Base-by-base conservation (phyloP, 2,329 filamentous ascomycete genomes). In the Ceratocystis destructans region DNA sequence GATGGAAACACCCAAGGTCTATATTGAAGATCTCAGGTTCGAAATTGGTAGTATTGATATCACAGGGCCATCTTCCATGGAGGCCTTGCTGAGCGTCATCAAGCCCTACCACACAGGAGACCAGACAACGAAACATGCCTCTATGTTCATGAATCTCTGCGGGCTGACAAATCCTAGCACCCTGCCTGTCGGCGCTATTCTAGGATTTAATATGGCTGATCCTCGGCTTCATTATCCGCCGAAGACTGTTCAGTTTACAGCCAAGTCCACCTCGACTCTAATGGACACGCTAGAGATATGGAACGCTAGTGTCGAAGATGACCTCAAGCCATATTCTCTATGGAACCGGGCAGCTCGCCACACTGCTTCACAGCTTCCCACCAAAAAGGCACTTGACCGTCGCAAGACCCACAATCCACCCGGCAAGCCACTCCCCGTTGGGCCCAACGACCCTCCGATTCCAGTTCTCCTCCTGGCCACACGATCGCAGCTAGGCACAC, bases 171-270 rank as follows among this genome's bases (percentile, higher is more conserved):
- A 90, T 71, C 82, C 88, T 1, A 82, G 86, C 0, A 80, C 85
- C 1, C 77, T 96, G 1, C 90, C 92, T 3, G 73, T 79, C 20
- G 87, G 88, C 64, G 81, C 87, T 1, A 73, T 94, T 2, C 77
- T 97, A 2, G 80, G 83, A 0, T 94, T 97, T 73, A 80, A 84
- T 1, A 79, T 88, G 2, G 80, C 85, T 64, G 94, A 99, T 72
- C 91, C 93, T 37, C 86, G 93, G 7, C 80, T 97, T 17, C 81
- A 82, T 67, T 87, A 91, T 72, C 92, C 92, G 8, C 87, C 89
- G 1, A 81, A 81, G 63, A 82, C 79, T 53, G 73, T 82, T 28
- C 73, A 77, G n/a, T 70, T 75, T 44, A 74, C 78, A 17, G 17
- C 8, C 71, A 72, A 8, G 28, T 61, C 31, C 46, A 63, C 25